Evolutionary conservation across 2,329 filamentous ascomycete genomes (phyloP).

Genomic region (Trichoderma gracile): DNA sequence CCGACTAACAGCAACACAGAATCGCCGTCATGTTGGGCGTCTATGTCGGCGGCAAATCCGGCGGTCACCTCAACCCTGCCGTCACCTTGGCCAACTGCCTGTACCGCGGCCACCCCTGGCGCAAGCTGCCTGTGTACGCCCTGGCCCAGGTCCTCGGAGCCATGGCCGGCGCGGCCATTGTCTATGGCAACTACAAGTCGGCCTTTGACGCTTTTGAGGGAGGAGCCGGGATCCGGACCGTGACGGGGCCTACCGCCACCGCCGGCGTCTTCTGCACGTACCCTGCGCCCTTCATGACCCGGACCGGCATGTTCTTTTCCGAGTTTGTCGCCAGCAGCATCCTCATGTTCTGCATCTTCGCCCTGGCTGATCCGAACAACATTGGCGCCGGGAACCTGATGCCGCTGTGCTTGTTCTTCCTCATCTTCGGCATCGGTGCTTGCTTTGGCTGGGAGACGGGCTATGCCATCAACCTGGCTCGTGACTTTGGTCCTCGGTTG

Average conservation of each 20-base stretch:
- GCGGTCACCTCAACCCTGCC: conserved; percentile 70
- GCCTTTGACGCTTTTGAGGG: conserved; percentile 67
- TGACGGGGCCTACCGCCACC: conserved; percentile 58
- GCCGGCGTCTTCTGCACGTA: conserved; percentile 75
- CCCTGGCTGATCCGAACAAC: conserved; percentile 60
- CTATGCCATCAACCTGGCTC: conserved; percentile 72
- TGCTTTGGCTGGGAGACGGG: conserved; percentile 77
- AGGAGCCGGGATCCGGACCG: conserved; percentile 60
- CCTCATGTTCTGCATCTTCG: conserved; percentile 72
- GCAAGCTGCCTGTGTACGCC: conserved; percentile 68
- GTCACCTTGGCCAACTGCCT: conserved; percentile 70
- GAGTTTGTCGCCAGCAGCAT: conserved; percentile 69
- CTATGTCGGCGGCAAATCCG: conserved; percentile 65
- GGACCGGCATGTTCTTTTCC: conserved; percentile 67
- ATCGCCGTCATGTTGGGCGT: conserved; percentile 69
- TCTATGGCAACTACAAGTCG: conserved; percentile 64
- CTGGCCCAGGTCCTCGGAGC: conserved; percentile 67
- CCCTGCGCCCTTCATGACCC: conserved; percentile 65
- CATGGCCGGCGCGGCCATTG: conserved; percentile 60
- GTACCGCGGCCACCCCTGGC: conserved; percentile 68
- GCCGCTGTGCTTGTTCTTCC: conserved; percentile 66
- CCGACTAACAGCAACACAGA: conserved; percentile 36
- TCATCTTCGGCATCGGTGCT: conserved; percentile 71
- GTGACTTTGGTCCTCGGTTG: conserved; percentile 70
- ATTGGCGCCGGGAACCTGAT: conserved; percentile 57